Conservation (phyloP, 768 basidiomycete species). For the Termitomyces sp. region DNA sequence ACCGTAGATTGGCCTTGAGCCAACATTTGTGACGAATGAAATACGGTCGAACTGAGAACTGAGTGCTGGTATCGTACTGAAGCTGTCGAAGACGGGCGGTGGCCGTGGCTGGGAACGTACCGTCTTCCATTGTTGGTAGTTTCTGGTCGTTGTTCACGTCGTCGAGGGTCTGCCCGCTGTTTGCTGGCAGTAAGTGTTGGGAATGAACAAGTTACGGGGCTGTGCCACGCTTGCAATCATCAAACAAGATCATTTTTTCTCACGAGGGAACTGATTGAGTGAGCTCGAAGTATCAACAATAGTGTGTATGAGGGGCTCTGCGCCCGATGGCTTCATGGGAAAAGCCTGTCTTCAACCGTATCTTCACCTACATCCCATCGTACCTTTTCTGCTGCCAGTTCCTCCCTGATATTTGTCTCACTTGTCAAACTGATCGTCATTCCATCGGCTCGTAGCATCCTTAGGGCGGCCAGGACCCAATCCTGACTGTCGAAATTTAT, state of each 20-base stretch:
- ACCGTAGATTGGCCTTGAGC: slow-evolving; percentile 35
- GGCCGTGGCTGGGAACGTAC: slow-evolving; percentile 76
- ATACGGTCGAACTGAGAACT: slow-evolving; percentile 16
- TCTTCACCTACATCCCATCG: slow-evolving; percentile 21
- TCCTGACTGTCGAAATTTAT: slow-evolving; percentile 21
- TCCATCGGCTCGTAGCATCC: slow-evolving; percentile 18
- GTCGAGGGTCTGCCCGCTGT: slow-evolving; percentile 1
- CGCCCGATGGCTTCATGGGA: background rate
- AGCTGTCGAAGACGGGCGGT: slow-evolving; percentile 36
- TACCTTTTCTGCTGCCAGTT: slow-evolving; percentile 14
- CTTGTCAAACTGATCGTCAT: slow-evolving; percentile 11
- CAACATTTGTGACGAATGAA: slow-evolving; percentile 27
- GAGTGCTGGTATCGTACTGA: slow-evolving; percentile 20
- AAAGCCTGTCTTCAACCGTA: slow-evolving; percentile 19
- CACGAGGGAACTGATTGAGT: background rate
- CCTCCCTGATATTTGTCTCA: slow-evolving; percentile 10
- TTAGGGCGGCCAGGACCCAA: slow-evolving; percentile 21
- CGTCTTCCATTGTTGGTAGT: slow-evolving; percentile 49
- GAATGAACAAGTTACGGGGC: background rate
- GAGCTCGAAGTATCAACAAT: background rate
- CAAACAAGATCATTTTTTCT: slow-evolving; percentile 1
- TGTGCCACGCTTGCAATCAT: slow-evolving; percentile 5
- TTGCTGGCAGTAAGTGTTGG: slow-evolving; percentile 8
- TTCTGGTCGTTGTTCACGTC: slow-evolving; percentile 7
- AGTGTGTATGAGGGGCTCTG: background rate